Evolutionary conservation across 768 basidiomycete species (phyloP).

Genomic region (Terana coerulea): DNA sequence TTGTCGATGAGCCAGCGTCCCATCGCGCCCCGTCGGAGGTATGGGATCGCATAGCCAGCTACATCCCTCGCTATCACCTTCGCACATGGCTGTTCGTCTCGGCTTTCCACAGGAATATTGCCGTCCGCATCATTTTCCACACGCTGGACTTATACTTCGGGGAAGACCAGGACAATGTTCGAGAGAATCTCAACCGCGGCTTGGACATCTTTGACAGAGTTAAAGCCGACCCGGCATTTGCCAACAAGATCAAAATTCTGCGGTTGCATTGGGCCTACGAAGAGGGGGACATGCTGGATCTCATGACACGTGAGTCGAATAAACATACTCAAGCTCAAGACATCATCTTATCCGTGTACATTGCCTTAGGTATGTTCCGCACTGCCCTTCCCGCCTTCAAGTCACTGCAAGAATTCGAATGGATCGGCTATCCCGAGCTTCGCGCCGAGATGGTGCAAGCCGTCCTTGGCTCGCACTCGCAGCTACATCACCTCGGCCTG

Average conservation of each 20-base stretch:
- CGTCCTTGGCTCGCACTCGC: conserved; percentile 49
- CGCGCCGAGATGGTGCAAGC: conserved; percentile 63
- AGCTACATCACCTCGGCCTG: conserved; percentile 53
- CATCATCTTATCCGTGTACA: neutral
- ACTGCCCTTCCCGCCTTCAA: conserved; percentile 62
- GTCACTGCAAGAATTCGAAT: conserved; percentile 60
- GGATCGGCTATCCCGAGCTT: conserved; percentile 76
- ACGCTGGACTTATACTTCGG: conserved; percentile 67
- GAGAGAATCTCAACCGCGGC: conserved; percentile 55
- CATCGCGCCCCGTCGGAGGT: conserved; percentile 62
- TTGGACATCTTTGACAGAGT: conserved; percentile 67
- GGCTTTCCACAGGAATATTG: conserved; percentile 57
- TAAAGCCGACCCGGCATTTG: conserved; percentile 59
- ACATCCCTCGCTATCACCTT: conserved; percentile 61
- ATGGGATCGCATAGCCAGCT: conserved; percentile 62
- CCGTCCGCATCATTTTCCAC: conserved; percentile 60
- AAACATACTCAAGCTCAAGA: too few relatives aligned
- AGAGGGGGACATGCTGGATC: conserved; percentile 62
- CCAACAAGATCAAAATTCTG: conserved; percentile 53
- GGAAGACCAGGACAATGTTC: conserved; percentile 40
- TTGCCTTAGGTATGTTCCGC: conserved; percentile 50
- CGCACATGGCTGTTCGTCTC: conserved; percentile 69
- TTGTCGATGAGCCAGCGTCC: conserved; percentile 51
- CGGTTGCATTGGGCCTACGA: conserved; percentile 69
- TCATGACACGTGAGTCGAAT: conserved; percentile 53